Percentiles rank a stretch among this genome's conserved stretches.
These are phyloP conservation scores for Xylaria curta DNA, from an alignment of 495 filamentous ascomycete genomes.

Conservation along the genomic window DNA sequence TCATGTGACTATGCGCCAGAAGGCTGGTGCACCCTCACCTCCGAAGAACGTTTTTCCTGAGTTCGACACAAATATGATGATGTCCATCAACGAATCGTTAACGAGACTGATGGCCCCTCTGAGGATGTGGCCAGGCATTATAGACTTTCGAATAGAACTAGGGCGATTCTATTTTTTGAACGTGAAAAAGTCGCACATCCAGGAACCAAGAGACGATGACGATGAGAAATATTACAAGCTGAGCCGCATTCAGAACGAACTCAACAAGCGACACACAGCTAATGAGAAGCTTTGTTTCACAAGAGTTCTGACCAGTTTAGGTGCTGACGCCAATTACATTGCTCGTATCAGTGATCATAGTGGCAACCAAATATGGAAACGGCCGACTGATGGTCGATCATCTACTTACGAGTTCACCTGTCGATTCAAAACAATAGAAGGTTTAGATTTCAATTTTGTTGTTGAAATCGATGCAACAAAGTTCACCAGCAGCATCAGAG, in stretches of 20 bases:
- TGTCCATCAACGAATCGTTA: constrained; percentile 13
- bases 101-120: constrained; percentile 38
- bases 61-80: constrained; percentile 25
- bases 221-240: constrained; percentile 33
- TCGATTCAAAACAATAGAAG: constrained; percentile 26
- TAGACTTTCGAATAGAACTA: constrained; percentile 49
- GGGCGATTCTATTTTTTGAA: constrained; percentile 47
- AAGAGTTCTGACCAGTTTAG: constrained; percentile 46
- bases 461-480: constrained; percentile 55
- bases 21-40: constrained; percentile 24
- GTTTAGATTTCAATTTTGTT: constrained; percentile 42
- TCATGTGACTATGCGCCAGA: constrained; percentile 43
- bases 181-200: constrained; percentile 31
- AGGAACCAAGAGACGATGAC: constrained; percentile 21
- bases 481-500: constrained; percentile 39
- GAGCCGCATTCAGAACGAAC: constrained; percentile 24
- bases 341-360: constrained; percentile 33
- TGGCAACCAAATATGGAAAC: constrained; percentile 25
- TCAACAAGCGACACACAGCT: constrained; percentile 32
- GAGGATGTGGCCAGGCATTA: constrained; percentile 40
- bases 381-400: constrained; percentile 25
- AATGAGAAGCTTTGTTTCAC: constrained; percentile 45
- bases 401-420: constrained; percentile 63
- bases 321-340: constrained; percentile 46
- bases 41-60: not conserved